Evolutionary conservation across 495 filamentous ascomycete genomes (phyloP), one percentile per base, ranked within the genome.

Genomic region (Lophiotrema nucula): DNA sequence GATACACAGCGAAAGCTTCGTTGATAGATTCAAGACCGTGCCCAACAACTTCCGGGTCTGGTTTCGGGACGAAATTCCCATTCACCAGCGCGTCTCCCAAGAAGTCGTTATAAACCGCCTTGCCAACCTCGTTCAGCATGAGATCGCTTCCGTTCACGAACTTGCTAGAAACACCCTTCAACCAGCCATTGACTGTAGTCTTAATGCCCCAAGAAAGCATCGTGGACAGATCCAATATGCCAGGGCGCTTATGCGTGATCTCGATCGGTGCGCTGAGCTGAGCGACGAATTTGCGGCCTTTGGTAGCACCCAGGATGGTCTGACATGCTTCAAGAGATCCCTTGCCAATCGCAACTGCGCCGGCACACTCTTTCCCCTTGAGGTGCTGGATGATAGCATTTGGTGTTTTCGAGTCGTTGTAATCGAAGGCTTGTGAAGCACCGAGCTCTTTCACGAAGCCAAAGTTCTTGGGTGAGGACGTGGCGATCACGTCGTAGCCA

Each of bases 91-190:
- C 66, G 13, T 46, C 31, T 2, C 64, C 64, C n/a, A 70, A 41
- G 51, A 64, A 70, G 22, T 67, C 52, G 4, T 61, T 45, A 49
- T 57, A 70, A 23, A 70, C 56, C 22, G 67, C 62, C 25, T 60
- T 58, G 10, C 67, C 66, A 1, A 70, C 59, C 2, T 70, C 65
- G 47, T 60, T 63, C n/a, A 38, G 35, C 50, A 65, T 57, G 42
- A 67, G 62, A 10, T 31, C 37, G 26, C 3, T 37, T 10, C 26
- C 39, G 6, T 38, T 42, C 25, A 62, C 45, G 31, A 48, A 27
- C 43, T 62, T 62, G 4, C n/a, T 33, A 2, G 0, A 23, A 4
- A 62, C 42, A 16, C 58, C 52, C 27, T 44, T 51, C 13, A 43
- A 2, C 31, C 31, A 35, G 31, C 31, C 8, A 8, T 35, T 8